These are phyloP conservation scores for Hamamelis virginiana DNA, from an alignment of 164 flowering plant genomes.

Conservation along the genomic window DNA sequence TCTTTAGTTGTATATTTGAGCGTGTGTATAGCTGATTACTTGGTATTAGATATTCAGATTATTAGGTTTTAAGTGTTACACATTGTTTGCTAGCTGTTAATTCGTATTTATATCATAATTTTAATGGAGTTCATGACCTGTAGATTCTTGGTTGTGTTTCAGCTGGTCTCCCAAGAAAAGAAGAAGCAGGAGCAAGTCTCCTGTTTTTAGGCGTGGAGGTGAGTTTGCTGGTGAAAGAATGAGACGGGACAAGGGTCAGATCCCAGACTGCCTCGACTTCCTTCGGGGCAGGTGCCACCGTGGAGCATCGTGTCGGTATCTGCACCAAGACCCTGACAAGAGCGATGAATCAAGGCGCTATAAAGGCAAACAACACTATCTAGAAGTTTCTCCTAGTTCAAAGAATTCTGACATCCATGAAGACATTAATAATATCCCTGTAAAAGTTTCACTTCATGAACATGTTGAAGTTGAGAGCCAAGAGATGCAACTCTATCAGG, in stretches of 20 bases:
- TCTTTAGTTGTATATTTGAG: neutral
- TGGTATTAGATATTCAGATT: neutral
- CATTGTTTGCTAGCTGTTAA: neutral
- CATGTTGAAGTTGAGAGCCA: constrained; percentile 23
- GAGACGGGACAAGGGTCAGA: constrained; percentile 42
- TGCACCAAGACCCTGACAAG: constrained; percentile 47
- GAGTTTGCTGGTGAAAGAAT: constrained; percentile 35
- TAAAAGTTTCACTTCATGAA: constrained; percentile 11
- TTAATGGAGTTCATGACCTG: constrained; percentile 3
- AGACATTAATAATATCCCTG: constrained; percentile 11
- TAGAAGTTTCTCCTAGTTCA: constrained; percentile 28
- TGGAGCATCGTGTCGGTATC: constrained; percentile 74
- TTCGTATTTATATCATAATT: neutral
- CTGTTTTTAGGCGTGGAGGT: constrained; percentile 41
- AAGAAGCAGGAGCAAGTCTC: constrained; percentile 78
- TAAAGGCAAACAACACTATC: constrained; percentile 35
- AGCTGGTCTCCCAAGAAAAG: constrained; percentile 79
- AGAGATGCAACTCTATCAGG: constrained; percentile 17
- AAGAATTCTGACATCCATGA: constrained; percentile 25
- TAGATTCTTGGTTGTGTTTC: constrained; percentile 23
- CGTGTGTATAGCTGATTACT: neutral
- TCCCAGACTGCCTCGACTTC: constrained; percentile 60
- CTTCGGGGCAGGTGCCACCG: constrained; percentile 75
- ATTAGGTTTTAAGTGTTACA: neutral
- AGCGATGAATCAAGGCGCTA: constrained; percentile 35